These are phyloP conservation scores for Thalassiosira hispida DNA, from an alignment of 352 stramenopile genomes.

Conservation along the genomic window DNA sequence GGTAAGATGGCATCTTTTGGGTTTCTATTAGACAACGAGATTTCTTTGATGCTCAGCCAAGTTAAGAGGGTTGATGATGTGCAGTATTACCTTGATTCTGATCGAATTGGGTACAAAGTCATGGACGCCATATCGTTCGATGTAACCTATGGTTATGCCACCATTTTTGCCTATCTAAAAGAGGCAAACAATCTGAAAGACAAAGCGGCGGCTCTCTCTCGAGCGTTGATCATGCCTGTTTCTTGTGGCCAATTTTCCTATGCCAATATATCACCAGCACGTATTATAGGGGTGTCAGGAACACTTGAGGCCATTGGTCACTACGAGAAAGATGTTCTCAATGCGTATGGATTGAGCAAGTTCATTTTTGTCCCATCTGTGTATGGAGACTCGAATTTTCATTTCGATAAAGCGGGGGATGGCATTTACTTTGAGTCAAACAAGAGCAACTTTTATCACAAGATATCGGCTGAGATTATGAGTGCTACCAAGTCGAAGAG, in stretches of 20 bases:
- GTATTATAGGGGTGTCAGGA: constrained; percentile 77
- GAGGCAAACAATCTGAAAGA: constrained; percentile 62
- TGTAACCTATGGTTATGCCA: constrained; percentile 71
- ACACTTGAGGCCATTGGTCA: constrained; percentile 64
- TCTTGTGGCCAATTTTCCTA: constrained; percentile 81
- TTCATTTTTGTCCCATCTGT: constrained; percentile 72
- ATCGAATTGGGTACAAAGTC: constrained; percentile 79
- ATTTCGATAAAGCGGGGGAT: constrained; percentile 68
- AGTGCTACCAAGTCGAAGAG: constrained; percentile 54
- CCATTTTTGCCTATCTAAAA: constrained; percentile 75
- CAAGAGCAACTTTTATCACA: constrained; percentile 63
- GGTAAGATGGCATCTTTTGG: constrained; percentile 53
- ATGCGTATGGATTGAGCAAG: constrained; percentile 62
- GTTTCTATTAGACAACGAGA: constrained; percentile 74
- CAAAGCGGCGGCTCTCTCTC: constrained; percentile 26
- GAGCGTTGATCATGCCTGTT: constrained; percentile 59
- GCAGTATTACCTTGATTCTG: constrained; percentile 61
- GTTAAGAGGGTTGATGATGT: constrained; percentile 63
- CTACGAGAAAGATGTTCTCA: constrained; percentile 65
- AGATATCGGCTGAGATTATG: constrained; percentile 61
- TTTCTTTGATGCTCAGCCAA: constrained; percentile 67
- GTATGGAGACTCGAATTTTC: constrained; percentile 72
- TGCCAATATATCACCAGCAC: constrained; percentile 68
- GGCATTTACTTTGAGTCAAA: constrained; percentile 62
- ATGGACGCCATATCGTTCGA: constrained; percentile 73